Base-by-base conservation (phyloP, 495 filamentous ascomycete genomes). In the Aspergillus haitiensis region DNA sequence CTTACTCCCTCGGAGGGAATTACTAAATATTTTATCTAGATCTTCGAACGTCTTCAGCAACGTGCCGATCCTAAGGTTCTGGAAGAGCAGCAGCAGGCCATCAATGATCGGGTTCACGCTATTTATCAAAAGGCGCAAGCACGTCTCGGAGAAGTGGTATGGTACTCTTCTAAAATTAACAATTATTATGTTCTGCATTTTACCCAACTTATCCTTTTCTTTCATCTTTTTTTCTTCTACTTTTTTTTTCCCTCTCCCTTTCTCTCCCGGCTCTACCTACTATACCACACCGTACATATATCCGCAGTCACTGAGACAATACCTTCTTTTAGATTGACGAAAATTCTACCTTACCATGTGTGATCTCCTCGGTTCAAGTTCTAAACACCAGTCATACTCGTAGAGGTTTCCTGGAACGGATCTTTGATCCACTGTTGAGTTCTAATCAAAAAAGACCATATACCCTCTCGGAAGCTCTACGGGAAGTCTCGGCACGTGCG, bases 301-400 rank as follows among this genome's bases (percentile, higher is more conserved):
- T 55, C 53, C 52, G 32, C 51, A 40, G 32, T 13, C 51, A 50
- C 56, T 63, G 11, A 63, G 46, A n/a, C 48, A 34, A 21, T 46
- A 15, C 54, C 61, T 67, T n/a, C 40, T 40, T 68, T 44, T 64
- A 92, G 89, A 84, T 93, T 61, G 88, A 88, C 70, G 84, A 79
- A 78, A 94, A 87, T 75, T 90, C 83, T 67, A 96, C 83, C 61
- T 79, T 89, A 64, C 92, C 82, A 13, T 87, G 91, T 50, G 86
- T 89, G 6, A 88, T 98, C 75, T 90, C 88, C 55, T 86, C 86
- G 32, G 81, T 98, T 70, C 85, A 88, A 62, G 81, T 99, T 54
- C 81, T 93, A 57, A 86, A 88, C 65, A 91, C 90, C 9, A 78
- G 76, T 18, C 82, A 93, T 61, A 97, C 93, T 5, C 84, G 93